These are phyloP conservation scores for Medicago truncatula DNA, from an alignment of 306 rosid genomes.

Conservation along the genomic window DNA sequence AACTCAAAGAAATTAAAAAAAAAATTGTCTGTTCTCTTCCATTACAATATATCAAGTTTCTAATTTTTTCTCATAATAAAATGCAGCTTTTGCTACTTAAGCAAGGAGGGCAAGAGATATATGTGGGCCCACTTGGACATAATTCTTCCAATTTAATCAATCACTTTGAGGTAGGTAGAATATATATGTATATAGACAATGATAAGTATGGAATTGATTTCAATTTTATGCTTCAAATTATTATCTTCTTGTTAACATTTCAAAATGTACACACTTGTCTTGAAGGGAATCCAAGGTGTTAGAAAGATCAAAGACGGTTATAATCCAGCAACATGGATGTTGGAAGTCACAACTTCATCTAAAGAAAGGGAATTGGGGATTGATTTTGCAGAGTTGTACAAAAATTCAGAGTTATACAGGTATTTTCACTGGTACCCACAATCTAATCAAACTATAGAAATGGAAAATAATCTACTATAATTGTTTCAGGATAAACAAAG, in stretches of 20 bases:
- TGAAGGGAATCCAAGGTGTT: constrained; percentile 55
- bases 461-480: not conserved
- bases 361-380: constrained; percentile 50
- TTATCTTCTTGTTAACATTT: constrained; percentile 7
- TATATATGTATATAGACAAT: not conserved
- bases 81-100: constrained; percentile 56
- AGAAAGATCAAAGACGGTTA: constrained; percentile 53
- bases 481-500: constrained; percentile 60
- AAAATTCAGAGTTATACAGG: constrained; percentile 54
- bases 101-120: constrained; percentile 58
- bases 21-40: constrained; percentile 4
- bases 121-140: constrained; percentile 57
- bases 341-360: constrained; percentile 48
- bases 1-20: not conserved
- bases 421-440: constrained; percentile 22
- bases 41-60: not conserved
- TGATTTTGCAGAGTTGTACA: constrained; percentile 51
- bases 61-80: constrained; percentile 24
- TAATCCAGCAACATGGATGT: constrained; percentile 64
- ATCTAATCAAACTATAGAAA: constrained; percentile 10
- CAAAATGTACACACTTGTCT: constrained; percentile 2
- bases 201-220: not conserved
- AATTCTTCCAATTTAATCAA: constrained; percentile 50
- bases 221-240: not conserved
- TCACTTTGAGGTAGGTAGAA: constrained; percentile 52